Base-by-base conservation (phyloP, 2,329 filamentous ascomycete species). In the Colletotrichum cuscutae region DNA sequence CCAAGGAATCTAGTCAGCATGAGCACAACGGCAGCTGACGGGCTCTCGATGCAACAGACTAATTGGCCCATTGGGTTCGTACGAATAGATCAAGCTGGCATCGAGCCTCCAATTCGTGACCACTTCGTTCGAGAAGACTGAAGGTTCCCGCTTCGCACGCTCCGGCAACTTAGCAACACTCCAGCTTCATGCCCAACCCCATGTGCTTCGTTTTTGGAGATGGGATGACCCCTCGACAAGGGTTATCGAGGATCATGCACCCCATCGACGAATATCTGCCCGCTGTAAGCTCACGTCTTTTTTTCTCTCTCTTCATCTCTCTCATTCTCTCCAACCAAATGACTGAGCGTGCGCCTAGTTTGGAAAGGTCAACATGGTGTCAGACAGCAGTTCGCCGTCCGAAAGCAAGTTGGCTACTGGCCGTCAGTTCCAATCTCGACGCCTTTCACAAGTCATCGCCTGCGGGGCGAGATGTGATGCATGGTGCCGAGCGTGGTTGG, bases 121-220 rank as follows among this genome's bases (percentile, higher is more conserved):
- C 62, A 72, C 68, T 46, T 63, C 62, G 52, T 56, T 71, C 56
- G 57, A 67, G 56, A 62, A 73, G 61, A 24, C 57, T 30, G n/a
- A 70, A 42, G 57, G 56, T 57, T 65, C 30, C 60, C 60, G 22
- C 56, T 26, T 30, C 19, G 11, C 22, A 56, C 24, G 30, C 49
- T 37, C 53, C 53, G 42, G 37, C 42, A 49, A 49, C 15, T 22
- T 22, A n/a, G 37, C 65, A 26, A 52, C 7, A 57, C 65, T 65
- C n/a, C 70, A 61, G 59, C 65, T 72, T 60, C 66, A 65, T 72
- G 66, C 56, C 60, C 35, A 37, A 32, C 54, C 26, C 60, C 59
- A 65, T 72, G 42, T 60, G 57, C 54, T 52, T 61, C 59, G 49
- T 26, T n/a, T 13, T 52, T 54, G 15, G 13, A 72, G 32, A 61